These are phyloP conservation scores for Silene coronaria DNA, from an alignment of 179 eudicot species.

Conservation along the genomic window DNA sequence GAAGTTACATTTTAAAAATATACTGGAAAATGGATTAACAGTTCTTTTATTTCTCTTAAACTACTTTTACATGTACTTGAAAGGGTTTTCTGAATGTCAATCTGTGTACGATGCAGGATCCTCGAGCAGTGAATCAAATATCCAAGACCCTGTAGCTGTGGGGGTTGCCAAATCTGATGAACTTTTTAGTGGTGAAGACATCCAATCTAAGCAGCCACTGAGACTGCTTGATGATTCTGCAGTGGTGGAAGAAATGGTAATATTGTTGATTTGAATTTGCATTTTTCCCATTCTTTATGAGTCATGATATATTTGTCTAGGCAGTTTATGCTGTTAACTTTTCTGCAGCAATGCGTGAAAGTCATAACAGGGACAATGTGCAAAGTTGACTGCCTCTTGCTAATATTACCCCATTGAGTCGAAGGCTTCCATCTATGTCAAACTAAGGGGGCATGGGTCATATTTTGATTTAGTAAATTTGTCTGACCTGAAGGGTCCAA, in stretches of 20 bases:
- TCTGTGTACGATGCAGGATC: conserved; percentile 32
- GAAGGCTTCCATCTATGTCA: no score
- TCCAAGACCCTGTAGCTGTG: conserved; percentile 25
- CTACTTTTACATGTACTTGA: not conserved
- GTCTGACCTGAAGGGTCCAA: no score
- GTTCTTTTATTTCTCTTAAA: not conserved
- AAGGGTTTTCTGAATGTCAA: not conserved
- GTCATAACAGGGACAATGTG: not conserved
- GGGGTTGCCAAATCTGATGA: conserved; percentile 30
- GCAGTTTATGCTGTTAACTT: not conserved
- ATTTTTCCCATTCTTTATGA: not conserved
- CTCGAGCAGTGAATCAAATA: conserved; percentile 25
- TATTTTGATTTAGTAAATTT: no score
- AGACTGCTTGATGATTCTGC: conserved; percentile 30
- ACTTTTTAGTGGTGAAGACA: conserved; percentile 34
- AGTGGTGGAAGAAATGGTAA: conserved; percentile 38
- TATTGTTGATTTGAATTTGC: not conserved
- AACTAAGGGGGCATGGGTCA: no score
- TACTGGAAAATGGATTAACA: not conserved
- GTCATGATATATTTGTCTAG: not conserved
- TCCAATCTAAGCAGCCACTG: conserved; percentile 33
- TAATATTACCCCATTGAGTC: no score
- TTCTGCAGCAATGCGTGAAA: not conserved
- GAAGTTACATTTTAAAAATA: not conserved
- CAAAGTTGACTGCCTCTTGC: no score